Evolutionary conservation across 805 yeast genomes (phyloP), one percentile per base, ranked within the genome.

Genomic region (Pichia scutulata): DNA sequence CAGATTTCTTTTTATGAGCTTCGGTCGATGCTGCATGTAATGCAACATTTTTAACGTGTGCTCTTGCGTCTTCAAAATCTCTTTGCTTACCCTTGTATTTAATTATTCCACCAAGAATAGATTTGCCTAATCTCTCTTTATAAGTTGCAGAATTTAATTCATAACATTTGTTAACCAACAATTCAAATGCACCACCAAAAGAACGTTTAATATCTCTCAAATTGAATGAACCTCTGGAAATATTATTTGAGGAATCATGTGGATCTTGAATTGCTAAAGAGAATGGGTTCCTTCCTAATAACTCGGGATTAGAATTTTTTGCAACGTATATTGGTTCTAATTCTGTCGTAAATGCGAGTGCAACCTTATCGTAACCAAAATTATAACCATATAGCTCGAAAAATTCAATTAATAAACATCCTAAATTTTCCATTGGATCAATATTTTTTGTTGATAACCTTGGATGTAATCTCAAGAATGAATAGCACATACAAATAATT

Each of bases 301-400:
- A 51, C 2, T 60, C 55, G 0, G 60, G 47, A 39, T 65, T 58
- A 12, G 69, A 61, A n/a, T 69, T 62, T 61, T 89, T 89, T 44
- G 73, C 66, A 50, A 86, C 60, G 60, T 87, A 89, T 19, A 70
- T 64, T 51, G 82, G 80, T 18, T 78, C 65, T 26, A 82, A 88
- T 16, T 68, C 70, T 3, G 70, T 70, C 1, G 55, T 54, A 43
- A 85, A 80, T 10, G 85, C 80, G 9, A 92, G 72, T 1, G 86
- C 90, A 48, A 86, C 83, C 52, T 76, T 72, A 60, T 87, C 93
- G 63, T 88, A 89, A 25, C 90, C 89, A 68, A 92, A 92, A 61
- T 88, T 83, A 55, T 85, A 76, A 10, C 99, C 99, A 61, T 89
- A 92, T 8, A 89, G 73, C 65, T 90, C 97, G 64, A 93, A 90